Conservation (phyloP, 2,329 filamentous ascomycete species). For the Trichophyton schoenleinii region DNA sequence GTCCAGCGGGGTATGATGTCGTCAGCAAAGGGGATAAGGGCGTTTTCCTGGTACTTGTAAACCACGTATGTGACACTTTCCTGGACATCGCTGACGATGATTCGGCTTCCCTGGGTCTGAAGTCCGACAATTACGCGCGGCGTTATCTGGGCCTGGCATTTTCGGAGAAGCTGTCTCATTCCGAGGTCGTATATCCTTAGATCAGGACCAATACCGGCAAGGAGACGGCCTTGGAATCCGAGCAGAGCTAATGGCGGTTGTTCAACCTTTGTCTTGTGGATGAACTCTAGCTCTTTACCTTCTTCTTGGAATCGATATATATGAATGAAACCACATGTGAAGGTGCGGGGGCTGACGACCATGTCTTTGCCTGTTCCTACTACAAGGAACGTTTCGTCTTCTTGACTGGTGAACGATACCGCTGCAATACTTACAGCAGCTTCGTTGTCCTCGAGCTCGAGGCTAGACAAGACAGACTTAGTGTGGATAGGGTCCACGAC, state of each 20-base stretch:
- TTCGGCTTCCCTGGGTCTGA: conserved; percentile 79
- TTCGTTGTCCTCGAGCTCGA: conserved; percentile 82
- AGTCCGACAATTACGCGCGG: conserved; percentile 77
- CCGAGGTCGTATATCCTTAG: conserved; percentile 86
- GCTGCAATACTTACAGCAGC: conserved; percentile 75
- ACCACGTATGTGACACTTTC: conserved; percentile 86
- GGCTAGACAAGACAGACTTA: conserved; percentile 60
- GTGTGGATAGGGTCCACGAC: conserved; percentile 71
- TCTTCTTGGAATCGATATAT: conserved; percentile 82
- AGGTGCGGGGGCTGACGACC: conserved; percentile 62
- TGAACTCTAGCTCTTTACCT: conserved; percentile 80
- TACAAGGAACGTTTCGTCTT: conserved; percentile 80
- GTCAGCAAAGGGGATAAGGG: conserved; percentile 83
- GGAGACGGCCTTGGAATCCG: conserved; percentile 80
- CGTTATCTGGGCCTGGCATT: conserved; percentile 68
- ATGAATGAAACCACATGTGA: conserved; percentile 70
- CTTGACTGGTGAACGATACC: conserved; percentile 76
- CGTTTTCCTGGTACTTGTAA: conserved; percentile 85
- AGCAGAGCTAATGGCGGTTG: conserved; percentile 80
- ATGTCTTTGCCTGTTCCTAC: conserved; percentile 92
- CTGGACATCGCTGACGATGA: conserved; percentile 83
- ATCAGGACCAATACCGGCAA: conserved; percentile 72
- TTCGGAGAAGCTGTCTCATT: conserved; percentile 82
- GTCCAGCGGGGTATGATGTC: conserved; percentile 85
- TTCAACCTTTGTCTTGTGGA: conserved; percentile 90